phyloP scores from a whole-genome alignment of 495 filamentous ascomycete genomes.

The Geopyxis carbonaria region DNA sequence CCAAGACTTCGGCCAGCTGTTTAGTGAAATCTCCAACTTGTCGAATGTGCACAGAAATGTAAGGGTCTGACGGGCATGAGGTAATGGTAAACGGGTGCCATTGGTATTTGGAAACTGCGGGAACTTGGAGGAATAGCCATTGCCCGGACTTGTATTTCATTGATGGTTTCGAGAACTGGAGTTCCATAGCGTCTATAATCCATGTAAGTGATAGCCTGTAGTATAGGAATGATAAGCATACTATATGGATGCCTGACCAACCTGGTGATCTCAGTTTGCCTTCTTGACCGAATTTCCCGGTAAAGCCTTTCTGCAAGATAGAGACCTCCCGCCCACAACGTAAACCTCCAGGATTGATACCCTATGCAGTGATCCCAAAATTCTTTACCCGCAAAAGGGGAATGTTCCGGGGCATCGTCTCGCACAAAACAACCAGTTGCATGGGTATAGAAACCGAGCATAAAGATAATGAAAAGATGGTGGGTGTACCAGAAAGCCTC shows the following conservation, averaged over 20 bases:
- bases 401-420: constrained; percentile 49
- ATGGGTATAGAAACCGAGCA: constrained; percentile 87
- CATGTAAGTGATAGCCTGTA: constrained; percentile 23
- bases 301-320: constrained; percentile 84
- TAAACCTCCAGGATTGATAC: constrained; percentile 96
- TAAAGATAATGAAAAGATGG: constrained; percentile 90
- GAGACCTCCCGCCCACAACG: constrained; percentile 66
- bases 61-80: constrained; percentile 87
- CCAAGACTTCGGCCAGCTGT: constrained; percentile 75
- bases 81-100: constrained; percentile 99
- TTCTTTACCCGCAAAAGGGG: constrained; percentile 58
- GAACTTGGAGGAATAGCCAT: constrained; percentile 91
- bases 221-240: constrained; percentile 29
- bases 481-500: constrained; percentile 99
- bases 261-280: constrained; percentile 74
- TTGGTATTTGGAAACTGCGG: constrained; percentile 68
- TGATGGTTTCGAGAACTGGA: constrained; percentile 87
- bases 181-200: constrained; percentile 77
- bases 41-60: constrained; percentile 83
- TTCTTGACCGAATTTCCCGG: constrained; percentile 67
- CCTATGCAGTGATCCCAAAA: constrained; percentile 94
- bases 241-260: constrained; percentile 95
- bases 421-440: constrained; percentile 92
- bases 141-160: constrained; percentile 98
- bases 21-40: constrained; percentile 95